Percentiles rank a stretch among this genome's conserved stretches.
These are phyloP conservation scores for Fusarium camptoceras DNA, from an alignment of 2,329 filamentous ascomycete species.

Conservation along the genomic window DNA sequence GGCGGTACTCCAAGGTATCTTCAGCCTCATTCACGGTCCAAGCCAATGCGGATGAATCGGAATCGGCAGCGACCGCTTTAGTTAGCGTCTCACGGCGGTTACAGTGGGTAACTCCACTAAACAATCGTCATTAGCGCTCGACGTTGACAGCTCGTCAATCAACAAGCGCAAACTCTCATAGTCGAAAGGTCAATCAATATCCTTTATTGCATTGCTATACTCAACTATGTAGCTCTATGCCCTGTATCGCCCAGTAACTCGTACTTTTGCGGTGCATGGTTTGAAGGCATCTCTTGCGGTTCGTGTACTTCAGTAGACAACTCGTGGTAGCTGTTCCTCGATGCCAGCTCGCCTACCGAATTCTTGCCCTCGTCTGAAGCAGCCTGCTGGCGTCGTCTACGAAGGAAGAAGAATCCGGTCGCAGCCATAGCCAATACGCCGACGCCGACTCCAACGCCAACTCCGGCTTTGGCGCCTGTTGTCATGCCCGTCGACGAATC, in stretches of 20 bases:
- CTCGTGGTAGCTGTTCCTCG: conserved; percentile 17
- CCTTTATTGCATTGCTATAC: neutral
- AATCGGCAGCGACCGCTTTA: neutral
- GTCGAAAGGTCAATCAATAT: neutral
- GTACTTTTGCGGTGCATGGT: neutral
- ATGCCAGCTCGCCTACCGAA: neutral
- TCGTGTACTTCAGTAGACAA: conserved; percentile 2
- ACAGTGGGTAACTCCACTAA: neutral
- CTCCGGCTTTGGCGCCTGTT: conserved; percentile 25
- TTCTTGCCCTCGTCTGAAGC: neutral
- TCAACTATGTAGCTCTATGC: neutral
- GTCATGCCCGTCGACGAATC: conserved; percentile 3
- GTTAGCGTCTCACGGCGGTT: neutral
- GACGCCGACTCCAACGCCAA: conserved; percentile 15
- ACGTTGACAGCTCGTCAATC: neutral
- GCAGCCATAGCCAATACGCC: conserved; percentile 1
- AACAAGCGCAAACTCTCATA: neutral
- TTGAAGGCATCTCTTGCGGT: conserved; percentile 14
- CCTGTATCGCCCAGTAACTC: conserved; percentile 24
- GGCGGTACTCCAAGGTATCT: too few species aligned
- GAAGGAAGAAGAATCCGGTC: conserved; percentile 5
- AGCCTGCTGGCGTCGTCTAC: neutral
- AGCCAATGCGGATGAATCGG: neutral
- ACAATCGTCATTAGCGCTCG: neutral
- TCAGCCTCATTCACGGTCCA: neutral